phyloP scores from a whole-genome alignment of 257 asterid species.

The Vinca minor region DNA sequence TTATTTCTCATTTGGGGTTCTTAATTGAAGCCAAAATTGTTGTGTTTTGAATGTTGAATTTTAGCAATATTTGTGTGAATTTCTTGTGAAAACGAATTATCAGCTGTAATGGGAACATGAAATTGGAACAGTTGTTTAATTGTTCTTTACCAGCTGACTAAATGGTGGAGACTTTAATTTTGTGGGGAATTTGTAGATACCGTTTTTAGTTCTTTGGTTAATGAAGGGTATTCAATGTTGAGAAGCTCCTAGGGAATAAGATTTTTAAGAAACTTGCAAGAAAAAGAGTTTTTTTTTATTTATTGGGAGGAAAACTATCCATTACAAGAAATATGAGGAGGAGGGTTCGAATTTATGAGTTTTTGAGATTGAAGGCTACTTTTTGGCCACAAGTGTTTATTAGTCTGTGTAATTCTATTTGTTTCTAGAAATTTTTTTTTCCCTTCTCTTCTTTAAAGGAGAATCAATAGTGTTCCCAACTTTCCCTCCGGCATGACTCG shows the following conservation, averaged over 20 bases:
- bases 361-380: not conserved
- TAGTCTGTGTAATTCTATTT: not conserved
- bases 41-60: not conserved
- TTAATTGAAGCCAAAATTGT: not conserved
- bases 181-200: not conserved
- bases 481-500: too few relatives aligned
- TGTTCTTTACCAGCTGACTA: constrained; percentile 2
- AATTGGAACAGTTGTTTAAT: not conserved
- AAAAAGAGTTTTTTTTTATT: too few relatives aligned
- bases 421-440: constrained; percentile 2
- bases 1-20: not conserved
- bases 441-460: too few relatives aligned
- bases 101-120: not conserved
- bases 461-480: too few relatives aligned
- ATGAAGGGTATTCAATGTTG: not conserved
- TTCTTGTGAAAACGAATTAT: not conserved
- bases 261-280: not conserved
- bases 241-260: too few relatives aligned
- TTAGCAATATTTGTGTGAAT: not conserved
- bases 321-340: too few relatives aligned
- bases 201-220: not conserved
- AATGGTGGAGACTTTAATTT: too few relatives aligned
- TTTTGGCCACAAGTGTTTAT: not conserved
- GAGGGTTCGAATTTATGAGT: too few relatives aligned
- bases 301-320: too few relatives aligned